A percentile compares a stretch with the other conserved stretches of the same genome.
Conservation (phyloP, 108 stramenopile genomes). For the Nitzschia inconspicua region DNA sequence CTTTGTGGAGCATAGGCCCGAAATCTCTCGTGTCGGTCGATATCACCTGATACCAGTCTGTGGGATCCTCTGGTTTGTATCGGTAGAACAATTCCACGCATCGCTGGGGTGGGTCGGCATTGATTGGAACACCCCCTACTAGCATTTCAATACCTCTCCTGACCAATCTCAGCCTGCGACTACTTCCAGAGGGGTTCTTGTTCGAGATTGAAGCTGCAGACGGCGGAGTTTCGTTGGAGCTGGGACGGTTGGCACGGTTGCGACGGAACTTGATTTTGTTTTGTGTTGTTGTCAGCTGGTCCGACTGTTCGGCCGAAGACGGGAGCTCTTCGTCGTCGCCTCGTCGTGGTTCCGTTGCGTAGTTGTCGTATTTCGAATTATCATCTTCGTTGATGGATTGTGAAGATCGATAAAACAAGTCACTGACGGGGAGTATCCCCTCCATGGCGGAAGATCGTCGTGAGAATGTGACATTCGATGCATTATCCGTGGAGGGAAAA, state of each 20-base stretch:
- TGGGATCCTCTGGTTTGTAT: constrained; percentile 24
- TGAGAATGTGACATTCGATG: not conserved
- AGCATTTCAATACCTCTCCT: constrained; percentile 90
- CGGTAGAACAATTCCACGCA: constrained; percentile 60
- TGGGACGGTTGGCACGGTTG: constrained; percentile 5
- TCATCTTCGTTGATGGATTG: constrained; percentile 16
- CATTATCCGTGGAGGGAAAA: not conserved
- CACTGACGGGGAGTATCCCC: constrained; percentile 74
- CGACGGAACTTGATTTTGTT: constrained; percentile 31
- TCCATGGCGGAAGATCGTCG: constrained; percentile 34
- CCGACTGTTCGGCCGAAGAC: constrained; percentile 39
- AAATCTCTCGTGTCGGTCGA: constrained; percentile 66
- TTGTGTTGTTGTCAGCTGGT: constrained; percentile 10
- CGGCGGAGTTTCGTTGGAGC: not conserved
- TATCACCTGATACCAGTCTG: constrained; percentile 52
- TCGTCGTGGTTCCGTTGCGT: not conserved
- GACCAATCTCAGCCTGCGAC: too few relatives aligned
- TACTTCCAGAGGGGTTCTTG: too few relatives aligned
- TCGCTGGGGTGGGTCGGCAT: constrained; percentile 81
- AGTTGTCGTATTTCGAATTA: not conserved
- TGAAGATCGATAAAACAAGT: constrained; percentile 72
- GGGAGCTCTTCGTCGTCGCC: constrained; percentile 43
- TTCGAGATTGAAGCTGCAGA: not conserved
- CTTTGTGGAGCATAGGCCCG: constrained; percentile 64
- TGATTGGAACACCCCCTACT: constrained; percentile 82